A percentile compares a stretch with the other conserved stretches of the same genome.
Conservation (phyloP, 2,329 filamentous ascomycete genomes). For the Alternaria infectoria region DNA sequence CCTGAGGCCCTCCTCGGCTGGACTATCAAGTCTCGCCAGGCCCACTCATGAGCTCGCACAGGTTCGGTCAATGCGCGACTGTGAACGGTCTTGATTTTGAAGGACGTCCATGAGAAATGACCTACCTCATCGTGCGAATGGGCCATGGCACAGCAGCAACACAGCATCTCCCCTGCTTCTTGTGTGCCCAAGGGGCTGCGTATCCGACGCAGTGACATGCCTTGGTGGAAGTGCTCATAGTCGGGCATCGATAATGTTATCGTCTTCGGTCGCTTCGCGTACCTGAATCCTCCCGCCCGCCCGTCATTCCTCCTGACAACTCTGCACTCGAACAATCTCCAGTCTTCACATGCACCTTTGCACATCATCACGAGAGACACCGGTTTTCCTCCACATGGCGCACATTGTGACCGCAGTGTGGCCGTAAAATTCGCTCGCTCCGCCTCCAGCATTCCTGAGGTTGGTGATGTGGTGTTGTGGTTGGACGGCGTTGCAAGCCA, state of each 20-base stretch:
- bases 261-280: slow-evolving; percentile 5
- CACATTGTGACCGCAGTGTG: slow-evolving; percentile 10
- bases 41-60: neutral
- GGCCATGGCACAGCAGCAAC: slow-evolving; percentile 1
- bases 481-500: slow-evolving; percentile 36
- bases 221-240: neutral
- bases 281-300: slow-evolving; percentile 15
- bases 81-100: neutral
- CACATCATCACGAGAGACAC: slow-evolving; percentile 34
- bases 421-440: slow-evolving; percentile 19
- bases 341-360: slow-evolving; percentile 17
- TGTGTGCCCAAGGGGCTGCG: neutral
- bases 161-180: slow-evolving; percentile 3
- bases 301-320: slow-evolving; percentile 20
- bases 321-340: slow-evolving; percentile 11
- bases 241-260: neutral
- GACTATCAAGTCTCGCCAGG: neutral
- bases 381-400: slow-evolving; percentile 20
- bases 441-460: slow-evolving; percentile 2
- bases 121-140: neutral
- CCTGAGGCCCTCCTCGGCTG: slow-evolving; percentile 1
- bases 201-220: neutral
- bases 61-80: neutral
- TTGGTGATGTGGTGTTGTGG: slow-evolving; percentile 25
- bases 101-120: neutral